Evolutionary conservation across 805 yeast species (phyloP).

Genomic region (Candida sphagnicola): DNA sequence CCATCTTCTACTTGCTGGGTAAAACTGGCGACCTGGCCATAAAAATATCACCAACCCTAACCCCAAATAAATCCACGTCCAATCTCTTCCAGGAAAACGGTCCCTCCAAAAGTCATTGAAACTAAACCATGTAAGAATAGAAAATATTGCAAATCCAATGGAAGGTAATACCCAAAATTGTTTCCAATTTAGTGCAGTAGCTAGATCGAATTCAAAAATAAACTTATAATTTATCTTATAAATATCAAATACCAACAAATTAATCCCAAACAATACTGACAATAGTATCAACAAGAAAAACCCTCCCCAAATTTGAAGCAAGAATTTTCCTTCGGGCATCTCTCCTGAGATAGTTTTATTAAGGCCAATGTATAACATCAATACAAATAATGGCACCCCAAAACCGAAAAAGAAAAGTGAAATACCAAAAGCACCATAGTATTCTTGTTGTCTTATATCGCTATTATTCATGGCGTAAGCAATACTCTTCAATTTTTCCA

Average conservation of each 20-base stretch:
- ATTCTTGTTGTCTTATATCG: slow-evolving; percentile 22
- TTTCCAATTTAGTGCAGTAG: slow-evolving; percentile 59
- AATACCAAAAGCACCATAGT: slow-evolving; percentile 46
- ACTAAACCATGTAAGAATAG: slow-evolving; percentile 72
- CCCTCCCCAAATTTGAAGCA: slow-evolving; percentile 93
- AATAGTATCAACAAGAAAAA: slow-evolving; percentile 65
- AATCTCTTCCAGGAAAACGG: slow-evolving; percentile 58
- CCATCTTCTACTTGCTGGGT: slow-evolving; percentile 73
- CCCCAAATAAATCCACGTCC: slow-evolving; percentile 78
- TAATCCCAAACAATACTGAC: slow-evolving; percentile 58
- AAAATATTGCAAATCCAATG: slow-evolving; percentile 49
- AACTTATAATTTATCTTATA: slow-evolving; percentile 85
- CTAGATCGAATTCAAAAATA: slow-evolving; percentile 81
- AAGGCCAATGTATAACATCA: slow-evolving; percentile 54
- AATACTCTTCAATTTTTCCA: slow-evolving; percentile 56
- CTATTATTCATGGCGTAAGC: slow-evolving; percentile 35
- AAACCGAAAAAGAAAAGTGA: slow-evolving; percentile 72
- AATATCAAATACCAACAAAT: slow-evolving; percentile 68
- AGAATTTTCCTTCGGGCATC: slow-evolving; percentile 52
- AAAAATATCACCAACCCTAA: slow-evolving; percentile 44
- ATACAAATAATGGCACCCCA: slow-evolving; percentile 61
- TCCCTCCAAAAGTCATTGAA: slow-evolving; percentile 65
- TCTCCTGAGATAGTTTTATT: slow-evolving; percentile 30
- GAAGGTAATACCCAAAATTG: slow-evolving; percentile 68
- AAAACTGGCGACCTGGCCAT: slow-evolving; percentile 59